A percentile compares a stretch with the other conserved stretches of the same genome.
phyloP scores from a whole-genome alignment of 2,329 filamentous ascomycete genomes.

The Dothiorella sarmentorum region DNA sequence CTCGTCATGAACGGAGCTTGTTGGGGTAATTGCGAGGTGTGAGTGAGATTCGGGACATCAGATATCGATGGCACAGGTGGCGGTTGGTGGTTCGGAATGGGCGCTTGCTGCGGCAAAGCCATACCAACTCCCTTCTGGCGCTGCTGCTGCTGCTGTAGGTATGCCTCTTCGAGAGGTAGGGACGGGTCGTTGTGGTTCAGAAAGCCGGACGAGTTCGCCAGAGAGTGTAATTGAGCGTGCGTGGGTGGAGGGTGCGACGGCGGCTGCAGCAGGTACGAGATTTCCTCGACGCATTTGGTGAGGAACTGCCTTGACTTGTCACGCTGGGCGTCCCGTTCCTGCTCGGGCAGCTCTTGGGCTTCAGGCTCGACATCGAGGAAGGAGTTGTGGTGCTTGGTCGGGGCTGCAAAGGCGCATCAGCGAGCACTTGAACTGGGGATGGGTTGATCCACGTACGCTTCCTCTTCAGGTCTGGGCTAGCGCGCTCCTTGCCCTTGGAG shows the following conservation, averaged over 20 bases:
- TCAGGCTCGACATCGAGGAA: slow-evolving; percentile 50
- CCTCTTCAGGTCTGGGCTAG: slow-evolving; percentile 12
- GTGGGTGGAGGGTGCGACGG: slow-evolving; percentile 59
- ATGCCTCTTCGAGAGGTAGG: slow-evolving; percentile 58
- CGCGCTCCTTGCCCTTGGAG: slow-evolving; percentile 26
- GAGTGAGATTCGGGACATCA: slow-evolving; percentile 43
- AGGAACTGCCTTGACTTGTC: slow-evolving; percentile 63
- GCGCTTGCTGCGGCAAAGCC: slow-evolving; percentile 31
- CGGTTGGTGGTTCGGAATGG: slow-evolving; percentile 61
- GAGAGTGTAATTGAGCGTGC: slow-evolving; percentile 37
- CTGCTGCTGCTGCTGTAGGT: slow-evolving; percentile 55
- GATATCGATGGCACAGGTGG: slow-evolving; percentile 44
- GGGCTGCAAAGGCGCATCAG: slow-evolving; percentile 35
- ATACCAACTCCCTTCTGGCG: slow-evolving; percentile 36
- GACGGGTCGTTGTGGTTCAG: slow-evolving; percentile 51
- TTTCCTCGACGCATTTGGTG: slow-evolving; percentile 64
- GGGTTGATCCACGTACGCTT: slow-evolving; percentile 1
- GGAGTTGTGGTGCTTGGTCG: slow-evolving; percentile 47
- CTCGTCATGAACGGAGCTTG: slow-evolving; percentile 44
- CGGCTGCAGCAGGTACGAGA: slow-evolving; percentile 66
- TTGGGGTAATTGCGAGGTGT: slow-evolving; percentile 36
- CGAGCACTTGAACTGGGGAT: no score
- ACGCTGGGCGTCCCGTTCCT: slow-evolving; percentile 56
- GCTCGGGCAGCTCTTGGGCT: slow-evolving; percentile 42
- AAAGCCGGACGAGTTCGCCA: slow-evolving; percentile 39